These are phyloP conservation scores for Coemansia sp. DNA, from an alignment of 192 early-diverging fungal species.

Conservation along the genomic window DNA sequence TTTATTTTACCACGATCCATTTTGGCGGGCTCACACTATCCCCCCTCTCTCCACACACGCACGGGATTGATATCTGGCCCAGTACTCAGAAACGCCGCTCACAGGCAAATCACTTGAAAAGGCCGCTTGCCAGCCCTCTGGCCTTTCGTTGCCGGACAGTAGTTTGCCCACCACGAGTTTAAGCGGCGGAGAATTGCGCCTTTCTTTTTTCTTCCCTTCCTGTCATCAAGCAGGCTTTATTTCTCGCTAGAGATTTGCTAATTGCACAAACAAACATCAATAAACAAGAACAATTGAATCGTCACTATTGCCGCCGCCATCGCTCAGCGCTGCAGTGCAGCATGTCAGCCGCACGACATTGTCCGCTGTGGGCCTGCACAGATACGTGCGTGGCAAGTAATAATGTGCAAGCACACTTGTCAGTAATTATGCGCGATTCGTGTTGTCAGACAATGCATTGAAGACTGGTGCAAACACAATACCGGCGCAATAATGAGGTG, in stretches of 20 bases:
- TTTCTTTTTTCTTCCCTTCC: background rate
- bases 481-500: background rate
- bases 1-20: background rate
- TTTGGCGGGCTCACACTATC: background rate
- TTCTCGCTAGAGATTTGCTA: background rate
- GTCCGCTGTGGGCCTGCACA: background rate
- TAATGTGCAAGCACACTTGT: constrained; percentile 4
- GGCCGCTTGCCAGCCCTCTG: background rate
- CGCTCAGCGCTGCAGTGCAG: background rate
- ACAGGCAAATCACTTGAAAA: constrained; percentile 1
- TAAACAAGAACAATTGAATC: background rate
- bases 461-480: background rate
- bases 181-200: background rate
- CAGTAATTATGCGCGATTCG: background rate
- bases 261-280: background rate
- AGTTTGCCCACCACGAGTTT: background rate
- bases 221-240: background rate
- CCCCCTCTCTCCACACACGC: background rate
- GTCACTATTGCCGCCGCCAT: background rate
- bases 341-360: constrained; percentile 9
- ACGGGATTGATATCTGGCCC: background rate
- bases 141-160: background rate
- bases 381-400: constrained; percentile 10
- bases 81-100: constrained; percentile 7
- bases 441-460: background rate